Conservation (phyloP, 2,329 filamentous ascomycete species). For the Basipetospora chlamydospora region DNA sequence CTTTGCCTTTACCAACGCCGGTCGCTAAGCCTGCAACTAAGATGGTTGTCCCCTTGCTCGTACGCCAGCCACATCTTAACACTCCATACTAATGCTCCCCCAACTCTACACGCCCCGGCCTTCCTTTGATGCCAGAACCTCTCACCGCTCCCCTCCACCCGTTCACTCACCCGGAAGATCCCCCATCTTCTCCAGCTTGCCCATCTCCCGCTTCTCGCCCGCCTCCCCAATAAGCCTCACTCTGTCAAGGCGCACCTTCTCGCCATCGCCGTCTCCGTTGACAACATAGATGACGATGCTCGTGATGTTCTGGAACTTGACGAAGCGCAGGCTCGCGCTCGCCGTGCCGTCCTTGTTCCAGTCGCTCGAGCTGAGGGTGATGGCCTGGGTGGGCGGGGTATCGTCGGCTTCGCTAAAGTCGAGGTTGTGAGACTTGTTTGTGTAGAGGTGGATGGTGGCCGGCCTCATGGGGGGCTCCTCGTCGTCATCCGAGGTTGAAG, state of each 20-base stretch:
- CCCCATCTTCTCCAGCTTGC: slow-evolving; percentile 88
- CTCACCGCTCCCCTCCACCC: neutral
- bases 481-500: slow-evolving; percentile 40
- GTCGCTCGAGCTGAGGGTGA: slow-evolving; percentile 59
- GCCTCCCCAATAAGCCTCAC: slow-evolving; percentile 72
- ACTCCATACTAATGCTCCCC: too few species aligned
- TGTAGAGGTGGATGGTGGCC: slow-evolving; percentile 70
- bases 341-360: slow-evolving; percentile 73
- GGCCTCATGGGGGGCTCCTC: slow-evolving; percentile 70
- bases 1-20: too few species aligned
- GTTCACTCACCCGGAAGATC: slow-evolving; percentile 51
- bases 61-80: too few species aligned
- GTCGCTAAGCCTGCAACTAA: too few species aligned
- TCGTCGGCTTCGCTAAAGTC: slow-evolving; percentile 93
- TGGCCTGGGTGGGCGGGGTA: slow-evolving; percentile 62
- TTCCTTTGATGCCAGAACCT: neutral
- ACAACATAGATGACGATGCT: slow-evolving; percentile 80
- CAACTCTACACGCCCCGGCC: neutral
- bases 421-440: slow-evolving; percentile 77
- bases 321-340: slow-evolving; percentile 63
- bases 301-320: slow-evolving; percentile 93
- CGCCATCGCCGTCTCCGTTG: slow-evolving; percentile 67
- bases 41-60: too few species aligned
- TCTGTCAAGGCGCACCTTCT: slow-evolving; percentile 73
- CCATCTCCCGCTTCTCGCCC: slow-evolving; percentile 84